Evolutionary conservation across 345 rosid species (phyloP).

Genomic region (Lumnitzera littorea): DNA sequence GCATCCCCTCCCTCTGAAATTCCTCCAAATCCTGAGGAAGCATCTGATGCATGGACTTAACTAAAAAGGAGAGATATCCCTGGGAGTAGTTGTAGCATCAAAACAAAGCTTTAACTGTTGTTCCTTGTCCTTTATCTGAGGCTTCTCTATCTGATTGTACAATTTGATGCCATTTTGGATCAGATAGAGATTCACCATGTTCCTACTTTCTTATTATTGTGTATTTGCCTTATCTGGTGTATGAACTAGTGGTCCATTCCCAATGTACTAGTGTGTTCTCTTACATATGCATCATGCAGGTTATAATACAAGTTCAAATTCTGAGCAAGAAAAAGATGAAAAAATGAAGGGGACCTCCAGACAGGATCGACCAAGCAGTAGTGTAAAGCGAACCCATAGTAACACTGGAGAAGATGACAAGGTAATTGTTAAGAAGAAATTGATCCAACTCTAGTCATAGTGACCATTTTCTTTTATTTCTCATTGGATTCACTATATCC

Average conservation of each 20-base stretch:
- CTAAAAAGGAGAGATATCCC: too few species aligned
- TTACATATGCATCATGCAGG: slow-evolving; percentile 18
- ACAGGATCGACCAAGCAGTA: slow-evolving; percentile 24
- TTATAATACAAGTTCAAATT: slow-evolving; percentile 23
- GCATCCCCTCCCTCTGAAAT: too few species aligned
- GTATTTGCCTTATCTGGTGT: slow-evolving; percentile 1
- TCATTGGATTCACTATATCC: not conserved
- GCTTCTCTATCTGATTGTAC: too few species aligned
- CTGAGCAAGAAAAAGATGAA: slow-evolving; percentile 31
- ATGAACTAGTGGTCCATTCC: too few species aligned
- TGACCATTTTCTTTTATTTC: not conserved
- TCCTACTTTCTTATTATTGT: not conserved
- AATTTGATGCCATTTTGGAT: too few species aligned
- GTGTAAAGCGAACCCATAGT: slow-evolving; percentile 19
- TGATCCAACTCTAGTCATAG: not conserved
- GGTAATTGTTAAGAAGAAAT: slow-evolving; percentile 23
- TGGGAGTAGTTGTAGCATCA: too few species aligned
- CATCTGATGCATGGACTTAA: too few species aligned
- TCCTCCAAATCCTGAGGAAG: too few species aligned
- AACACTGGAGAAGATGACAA: slow-evolving; percentile 38
- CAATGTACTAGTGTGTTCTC: not conserved
- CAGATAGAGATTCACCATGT: too few species aligned
- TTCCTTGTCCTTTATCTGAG: too few species aligned
- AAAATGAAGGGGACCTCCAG: slow-evolving; percentile 14
- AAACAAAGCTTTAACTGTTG: too few species aligned